Evolutionary conservation across 805 yeast genomes (phyloP).

Genomic region (Candida pseudofarinosa): DNA sequence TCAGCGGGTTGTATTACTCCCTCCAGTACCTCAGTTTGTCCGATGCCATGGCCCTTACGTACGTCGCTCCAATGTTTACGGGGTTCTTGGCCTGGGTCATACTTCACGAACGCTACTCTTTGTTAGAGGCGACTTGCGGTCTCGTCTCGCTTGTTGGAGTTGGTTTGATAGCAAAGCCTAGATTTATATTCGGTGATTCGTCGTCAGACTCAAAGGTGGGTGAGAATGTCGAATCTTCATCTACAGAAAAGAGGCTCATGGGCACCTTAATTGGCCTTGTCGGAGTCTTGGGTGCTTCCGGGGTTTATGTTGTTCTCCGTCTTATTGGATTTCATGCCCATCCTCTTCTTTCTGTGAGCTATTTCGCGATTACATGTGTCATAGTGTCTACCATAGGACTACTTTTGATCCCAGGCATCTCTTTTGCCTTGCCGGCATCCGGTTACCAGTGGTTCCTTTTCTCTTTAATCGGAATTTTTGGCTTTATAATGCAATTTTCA

Average conservation of each 20-base stretch:
- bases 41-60: slow-evolving; percentile 79
- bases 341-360: slow-evolving; percentile 74
- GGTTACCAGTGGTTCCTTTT: slow-evolving; percentile 64
- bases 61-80: slow-evolving; percentile 72
- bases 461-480: slow-evolving; percentile 61
- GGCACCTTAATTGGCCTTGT: slow-evolving; percentile 62
- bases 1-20: slow-evolving; percentile 73
- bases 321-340: slow-evolving; percentile 76
- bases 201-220: slow-evolving; percentile 30
- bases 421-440: slow-evolving; percentile 60
- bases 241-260: slow-evolving; percentile 51
- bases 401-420: slow-evolving; percentile 51
- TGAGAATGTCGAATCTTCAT: slow-evolving; percentile 46
- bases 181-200: slow-evolving; percentile 54
- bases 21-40: slow-evolving; percentile 69
- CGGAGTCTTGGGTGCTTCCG: slow-evolving; percentile 68
- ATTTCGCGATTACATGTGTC: slow-evolving; percentile 61
- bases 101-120: slow-evolving; percentile 62
- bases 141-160: slow-evolving; percentile 71
- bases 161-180: slow-evolving; percentile 74
- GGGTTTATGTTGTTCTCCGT: slow-evolving; percentile 66
- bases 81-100: slow-evolving; percentile 67
- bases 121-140: slow-evolving; percentile 67
- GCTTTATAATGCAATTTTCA: slow-evolving; percentile 77
- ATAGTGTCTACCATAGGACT: slow-evolving; percentile 53